These are phyloP conservation scores for Saccharomycopsis fermentans DNA, from an alignment of 805 yeast genomes.

Conservation along the genomic window DNA sequence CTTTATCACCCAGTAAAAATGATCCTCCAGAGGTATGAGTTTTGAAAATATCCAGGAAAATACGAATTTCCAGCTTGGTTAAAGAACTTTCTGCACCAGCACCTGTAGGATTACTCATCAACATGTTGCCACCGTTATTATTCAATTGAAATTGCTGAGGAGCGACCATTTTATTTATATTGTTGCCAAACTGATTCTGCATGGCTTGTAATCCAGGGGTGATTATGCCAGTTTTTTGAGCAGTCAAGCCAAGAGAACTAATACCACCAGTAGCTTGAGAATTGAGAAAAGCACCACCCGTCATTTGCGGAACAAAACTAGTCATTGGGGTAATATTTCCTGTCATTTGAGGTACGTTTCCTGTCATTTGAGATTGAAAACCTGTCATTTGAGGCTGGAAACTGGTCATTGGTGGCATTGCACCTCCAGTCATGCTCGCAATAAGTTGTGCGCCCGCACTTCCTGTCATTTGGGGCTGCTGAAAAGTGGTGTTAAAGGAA, in stretches of 20 bases:
- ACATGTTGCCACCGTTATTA: neutral
- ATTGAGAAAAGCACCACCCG: constrained; percentile 5
- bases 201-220: constrained; percentile 29
- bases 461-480: constrained; percentile 32
- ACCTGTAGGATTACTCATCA: constrained; percentile 23
- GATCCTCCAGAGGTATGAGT: constrained; percentile 38
- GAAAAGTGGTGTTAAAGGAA: constrained; percentile 27
- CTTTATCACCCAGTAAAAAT: constrained; percentile 65
- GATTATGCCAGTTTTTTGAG: constrained; percentile 63
- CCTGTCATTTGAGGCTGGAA: constrained; percentile 32
- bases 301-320: constrained; percentile 26
- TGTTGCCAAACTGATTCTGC: constrained; percentile 21
- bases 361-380: constrained; percentile 27
- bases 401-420: constrained; percentile 30
- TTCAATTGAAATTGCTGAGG: constrained; percentile 24
- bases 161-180: constrained; percentile 16
- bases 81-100: constrained; percentile 62
- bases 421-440: constrained; percentile 29
- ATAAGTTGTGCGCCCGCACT: constrained; percentile 23
- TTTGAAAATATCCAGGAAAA: constrained; percentile 77
- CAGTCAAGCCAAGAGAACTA: constrained; percentile 35
- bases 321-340: constrained; percentile 24
- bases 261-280: constrained; percentile 25
- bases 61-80: constrained; percentile 36
- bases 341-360: constrained; percentile 24